Base-by-base conservation (phyloP, 2,329 filamentous ascomycete species). In the Neospermospora avenae region DNA sequence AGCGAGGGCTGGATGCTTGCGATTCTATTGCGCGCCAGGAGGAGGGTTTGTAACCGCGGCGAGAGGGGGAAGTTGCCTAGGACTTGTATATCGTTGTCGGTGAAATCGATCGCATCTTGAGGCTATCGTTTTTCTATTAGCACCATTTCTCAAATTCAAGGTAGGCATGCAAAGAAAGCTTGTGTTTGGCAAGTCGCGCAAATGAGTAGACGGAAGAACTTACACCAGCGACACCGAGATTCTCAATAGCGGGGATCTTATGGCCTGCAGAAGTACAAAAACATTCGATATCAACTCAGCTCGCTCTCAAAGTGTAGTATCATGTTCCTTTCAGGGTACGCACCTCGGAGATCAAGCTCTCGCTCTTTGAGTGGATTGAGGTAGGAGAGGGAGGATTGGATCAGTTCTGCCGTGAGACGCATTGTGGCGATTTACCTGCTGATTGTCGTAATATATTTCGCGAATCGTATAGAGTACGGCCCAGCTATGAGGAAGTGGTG, bases 341-440 rank as follows among this genome's bases (percentile, higher is more conserved):
- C 90, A 98, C 95, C 95, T 96, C 95, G 88, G 72, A 99, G 91
- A 82, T 98, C 93, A 76, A 99, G 86, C 85, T 99, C 95, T 77
- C 95, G 91, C 84, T 99, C 95, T 80, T 95, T 96, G 77, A 99
- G 85, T 75, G 93, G 93, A 79, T 98, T 99, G 78, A 98, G 89
- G 83, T 97, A 99, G 76, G 93, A 97, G 69, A 96, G 89, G 74
- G 95, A 96, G 77, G 86, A 87, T 77, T 91, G 86, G 79, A 99
- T 96, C 73, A 98, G 87, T 77, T 98, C 95, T 69, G 91, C 88
- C 65, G 93, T 97, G 79, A 99, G 87, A 83, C 93, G 88, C 95
- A 99, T 98, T 8, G 24, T 69, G 60, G 24, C 62, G 60, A 35
- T 51, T 63, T 64, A 64, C 58, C 60, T 64, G 48, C 45, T 59